Evolutionary conservation across 129 eudicot genomes (phyloP).

Genomic region (Centella asiatica): DNA sequence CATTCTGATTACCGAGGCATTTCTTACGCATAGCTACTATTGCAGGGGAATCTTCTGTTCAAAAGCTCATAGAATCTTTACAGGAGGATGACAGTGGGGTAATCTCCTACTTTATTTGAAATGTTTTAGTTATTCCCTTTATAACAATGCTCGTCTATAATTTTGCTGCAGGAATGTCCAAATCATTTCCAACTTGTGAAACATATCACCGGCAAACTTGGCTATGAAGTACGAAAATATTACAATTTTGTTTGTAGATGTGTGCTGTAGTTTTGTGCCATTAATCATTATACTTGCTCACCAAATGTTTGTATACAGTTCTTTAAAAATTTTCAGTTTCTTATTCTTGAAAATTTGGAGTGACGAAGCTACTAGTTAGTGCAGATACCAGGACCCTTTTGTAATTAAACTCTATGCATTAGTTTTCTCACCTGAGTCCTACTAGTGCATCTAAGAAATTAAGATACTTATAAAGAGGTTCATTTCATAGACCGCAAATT

Average conservation of each 20-base stretch:
- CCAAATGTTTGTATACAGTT: conserved; percentile 2
- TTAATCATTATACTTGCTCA: conserved; percentile 1
- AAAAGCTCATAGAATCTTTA: conserved; percentile 53
- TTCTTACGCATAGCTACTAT: no score
- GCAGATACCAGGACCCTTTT: no score
- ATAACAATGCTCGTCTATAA: conserved; percentile 10
- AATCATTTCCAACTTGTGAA: conserved; percentile 54
- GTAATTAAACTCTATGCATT: no score
- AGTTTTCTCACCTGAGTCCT: no score
- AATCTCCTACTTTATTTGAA: background rate
- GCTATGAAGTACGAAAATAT: conserved; percentile 43
- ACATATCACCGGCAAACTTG: conserved; percentile 42
- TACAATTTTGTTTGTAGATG: conserved; percentile 14
- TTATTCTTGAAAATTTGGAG: no score
- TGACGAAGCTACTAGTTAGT: no score
- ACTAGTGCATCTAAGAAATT: no score
- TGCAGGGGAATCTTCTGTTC: conserved; percentile 67
- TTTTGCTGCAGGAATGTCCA: conserved; percentile 45
- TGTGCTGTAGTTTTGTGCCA: conserved; percentile 9
- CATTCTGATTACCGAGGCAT: background rate
- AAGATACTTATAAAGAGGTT: no score
- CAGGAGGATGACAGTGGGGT: conserved; percentile 46
- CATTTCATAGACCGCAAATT: no score
- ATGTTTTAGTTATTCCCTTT: conserved; percentile 1
- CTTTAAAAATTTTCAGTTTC: background rate